A percentile compares a stretch with the other conserved stretches of the same genome.
These are phyloP conservation scores for Epichloe festucae DNA, from an alignment of 2,329 filamentous ascomycete genomes.

Conservation along the genomic window DNA sequence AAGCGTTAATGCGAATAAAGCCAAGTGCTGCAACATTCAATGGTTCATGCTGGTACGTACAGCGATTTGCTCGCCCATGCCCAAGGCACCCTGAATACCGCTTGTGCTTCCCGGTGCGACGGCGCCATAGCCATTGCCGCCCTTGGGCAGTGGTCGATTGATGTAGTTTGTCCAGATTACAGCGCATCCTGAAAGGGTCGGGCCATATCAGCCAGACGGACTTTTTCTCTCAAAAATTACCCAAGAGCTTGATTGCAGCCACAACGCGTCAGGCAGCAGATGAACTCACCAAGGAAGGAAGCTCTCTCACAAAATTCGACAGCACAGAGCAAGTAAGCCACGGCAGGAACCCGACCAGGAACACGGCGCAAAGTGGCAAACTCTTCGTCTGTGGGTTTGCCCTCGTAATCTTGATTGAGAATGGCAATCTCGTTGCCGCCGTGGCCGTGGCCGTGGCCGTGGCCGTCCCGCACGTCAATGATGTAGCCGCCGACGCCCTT, in stretches of 20 bases:
- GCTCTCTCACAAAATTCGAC: slow-evolving; percentile 50
- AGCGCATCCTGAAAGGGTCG: slow-evolving; percentile 7
- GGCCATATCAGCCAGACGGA: background rate
- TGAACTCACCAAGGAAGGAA: slow-evolving; percentile 41
- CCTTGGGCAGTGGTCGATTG: slow-evolving; percentile 42
- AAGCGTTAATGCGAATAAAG: too few relatives aligned
- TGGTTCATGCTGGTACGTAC: background rate
- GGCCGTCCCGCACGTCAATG: background rate
- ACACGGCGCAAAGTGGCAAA: slow-evolving; percentile 38
- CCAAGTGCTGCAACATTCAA: too few relatives aligned
- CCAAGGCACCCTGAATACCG: slow-evolving; percentile 43
- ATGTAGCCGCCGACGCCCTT: too few relatives aligned
- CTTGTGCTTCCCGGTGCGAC: slow-evolving; percentile 24
- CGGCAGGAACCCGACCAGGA: slow-evolving; percentile 34
- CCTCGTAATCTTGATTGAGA: slow-evolving; percentile 16
- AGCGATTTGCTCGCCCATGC: slow-evolving; percentile 30
- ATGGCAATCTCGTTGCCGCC: slow-evolving; percentile 6
- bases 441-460: background rate
- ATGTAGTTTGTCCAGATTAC: slow-evolving; percentile 40
- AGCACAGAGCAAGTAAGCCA: slow-evolving; percentile 43
- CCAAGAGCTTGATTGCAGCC: too few relatives aligned
- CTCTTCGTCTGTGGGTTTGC: slow-evolving; percentile 40
- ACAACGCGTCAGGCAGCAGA: too few relatives aligned
- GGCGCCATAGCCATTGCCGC: slow-evolving; percentile 33
- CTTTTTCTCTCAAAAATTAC: too few relatives aligned